Conservation (phyloP, 352 stramenopile species). For the Phytophthora constricta region DNA sequence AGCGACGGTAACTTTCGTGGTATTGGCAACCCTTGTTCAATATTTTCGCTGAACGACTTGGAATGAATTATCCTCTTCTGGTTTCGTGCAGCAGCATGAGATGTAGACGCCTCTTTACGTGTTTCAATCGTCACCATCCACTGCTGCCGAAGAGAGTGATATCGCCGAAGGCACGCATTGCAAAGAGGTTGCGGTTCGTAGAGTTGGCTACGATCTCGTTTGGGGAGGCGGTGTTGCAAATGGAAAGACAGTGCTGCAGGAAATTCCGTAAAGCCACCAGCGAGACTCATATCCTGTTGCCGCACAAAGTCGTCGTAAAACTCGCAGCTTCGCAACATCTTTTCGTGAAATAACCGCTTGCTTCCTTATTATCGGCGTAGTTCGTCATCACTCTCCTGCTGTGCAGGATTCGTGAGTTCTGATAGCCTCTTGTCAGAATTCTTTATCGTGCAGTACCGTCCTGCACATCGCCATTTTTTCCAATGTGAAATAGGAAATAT, state of each 20-base stretch:
- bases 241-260: constrained; percentile 52
- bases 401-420: background rate
- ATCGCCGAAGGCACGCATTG: constrained; percentile 45
- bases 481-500: constrained; percentile 17
- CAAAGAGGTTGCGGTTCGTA: constrained; percentile 71
- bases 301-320: constrained; percentile 61
- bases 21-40: constrained; percentile 6
- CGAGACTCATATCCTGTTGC: constrained; percentile 52
- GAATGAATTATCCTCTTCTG: background rate
- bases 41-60: constrained; percentile 11
- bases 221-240: constrained; percentile 59
- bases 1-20: constrained; percentile 30
- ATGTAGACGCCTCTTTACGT: background rate
- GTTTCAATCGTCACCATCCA: constrained; percentile 36
- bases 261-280: constrained; percentile 50
- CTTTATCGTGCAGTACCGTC: constrained; percentile 37
- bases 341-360: constrained; percentile 69
- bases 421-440: background rate
- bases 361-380: constrained; percentile 18
- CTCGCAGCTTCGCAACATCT: constrained; percentile 69
- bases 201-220: constrained; percentile 55
- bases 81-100: background rate
- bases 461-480: constrained; percentile 63
- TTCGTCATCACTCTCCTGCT: constrained; percentile 16
- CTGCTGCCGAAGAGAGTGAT: constrained; percentile 53